A percentile compares a stretch with the other conserved stretches of the same genome.
phyloP scores from a whole-genome alignment of 169 alveolate species.

The Plasmodium cynomolgi region DNA sequence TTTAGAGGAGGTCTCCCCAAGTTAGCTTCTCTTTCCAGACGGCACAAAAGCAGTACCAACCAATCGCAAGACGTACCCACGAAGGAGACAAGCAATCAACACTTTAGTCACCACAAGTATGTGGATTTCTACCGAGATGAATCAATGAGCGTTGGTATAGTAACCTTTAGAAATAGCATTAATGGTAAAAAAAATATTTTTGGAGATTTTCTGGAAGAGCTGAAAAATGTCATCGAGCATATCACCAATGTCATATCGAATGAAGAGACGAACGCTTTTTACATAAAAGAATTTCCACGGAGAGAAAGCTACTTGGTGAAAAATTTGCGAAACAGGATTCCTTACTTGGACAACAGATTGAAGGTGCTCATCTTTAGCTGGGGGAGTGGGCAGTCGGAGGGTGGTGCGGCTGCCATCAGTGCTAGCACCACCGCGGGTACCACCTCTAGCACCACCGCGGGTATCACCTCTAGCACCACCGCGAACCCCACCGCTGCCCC shows the following conservation, averaged over 20 bases:
- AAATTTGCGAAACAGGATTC: conserved; percentile 30
- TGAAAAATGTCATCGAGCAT: conserved; percentile 49
- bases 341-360: conserved; percentile 46
- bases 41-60: neutral
- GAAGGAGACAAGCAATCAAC: neutral
- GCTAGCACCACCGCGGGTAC: no score
- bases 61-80: neutral
- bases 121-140: conserved; percentile 67
- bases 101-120: conserved; percentile 16
- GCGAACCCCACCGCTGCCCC: no score
- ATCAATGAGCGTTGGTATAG: conserved; percentile 39
- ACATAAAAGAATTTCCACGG: conserved; percentile 21
- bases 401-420: neutral
- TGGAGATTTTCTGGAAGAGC: conserved; percentile 21
- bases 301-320: conserved; percentile 35
- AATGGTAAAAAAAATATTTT: conserved; percentile 42
- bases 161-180: conserved; percentile 29
- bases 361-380: conserved; percentile 21
- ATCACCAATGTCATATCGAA: conserved; percentile 28
- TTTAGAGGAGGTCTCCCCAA: neutral
- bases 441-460: no score
- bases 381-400: neutral
- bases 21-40: neutral
- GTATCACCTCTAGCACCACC: no score
- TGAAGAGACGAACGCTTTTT: conserved; percentile 32